Evolutionary conservation across 2,329 filamentous ascomycete genomes (phyloP).

Genomic region (Penicillium fuscoglaucum): DNA sequence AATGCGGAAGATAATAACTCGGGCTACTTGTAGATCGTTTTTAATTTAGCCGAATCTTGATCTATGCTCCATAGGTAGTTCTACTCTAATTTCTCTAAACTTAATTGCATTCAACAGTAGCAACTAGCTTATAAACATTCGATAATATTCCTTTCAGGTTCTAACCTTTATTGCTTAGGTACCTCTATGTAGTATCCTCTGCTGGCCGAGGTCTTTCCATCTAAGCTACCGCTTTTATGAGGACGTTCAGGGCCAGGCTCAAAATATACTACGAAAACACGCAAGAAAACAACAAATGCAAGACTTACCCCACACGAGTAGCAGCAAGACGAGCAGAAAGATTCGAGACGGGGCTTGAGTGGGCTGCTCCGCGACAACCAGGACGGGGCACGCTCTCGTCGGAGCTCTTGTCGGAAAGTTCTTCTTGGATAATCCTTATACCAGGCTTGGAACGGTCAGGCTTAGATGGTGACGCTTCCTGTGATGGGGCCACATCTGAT

Average conservation of each 20-base stretch:
- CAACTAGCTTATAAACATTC: not conserved
- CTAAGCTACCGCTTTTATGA: not conserved
- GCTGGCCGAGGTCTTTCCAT: not conserved
- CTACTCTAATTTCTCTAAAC: not conserved
- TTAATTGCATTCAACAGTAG: not conserved
- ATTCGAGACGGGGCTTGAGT: not conserved
- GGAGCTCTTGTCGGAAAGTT: not conserved
- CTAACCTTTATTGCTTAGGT: not conserved
- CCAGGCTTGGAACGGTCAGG: too few species aligned
- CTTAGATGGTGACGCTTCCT: too few species aligned
- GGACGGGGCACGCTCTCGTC: not conserved
- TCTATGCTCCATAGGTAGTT: not conserved
- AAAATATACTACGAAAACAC: not conserved
- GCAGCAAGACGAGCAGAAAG: not conserved
- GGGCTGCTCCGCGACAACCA: not conserved
- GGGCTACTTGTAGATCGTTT: not conserved
- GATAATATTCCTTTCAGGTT: not conserved
- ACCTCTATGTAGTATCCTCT: not conserved
- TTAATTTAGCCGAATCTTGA: not conserved
- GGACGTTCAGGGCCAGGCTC: not conserved
- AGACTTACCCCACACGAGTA: not conserved
- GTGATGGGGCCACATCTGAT: too few species aligned
- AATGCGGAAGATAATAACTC: slow-evolving; percentile 1
- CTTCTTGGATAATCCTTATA: too few species aligned
- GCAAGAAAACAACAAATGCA: not conserved